These are phyloP conservation scores for Lasiodiplodia sp. DNA, from an alignment of 2,329 filamentous ascomycete species.

Conservation along the genomic window DNA sequence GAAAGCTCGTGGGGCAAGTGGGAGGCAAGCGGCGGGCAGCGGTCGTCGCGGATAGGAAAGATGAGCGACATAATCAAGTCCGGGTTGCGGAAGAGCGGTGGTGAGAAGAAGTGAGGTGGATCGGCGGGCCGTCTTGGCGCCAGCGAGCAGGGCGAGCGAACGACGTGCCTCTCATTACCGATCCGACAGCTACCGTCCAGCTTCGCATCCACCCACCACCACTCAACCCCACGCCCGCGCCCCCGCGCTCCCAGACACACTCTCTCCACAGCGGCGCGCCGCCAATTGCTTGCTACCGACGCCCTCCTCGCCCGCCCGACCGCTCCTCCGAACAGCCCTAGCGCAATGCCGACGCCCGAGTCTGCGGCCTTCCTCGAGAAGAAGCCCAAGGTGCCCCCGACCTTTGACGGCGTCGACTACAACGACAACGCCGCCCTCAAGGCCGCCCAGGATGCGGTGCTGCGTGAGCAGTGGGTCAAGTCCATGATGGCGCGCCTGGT, in stretches of 20 bases:
- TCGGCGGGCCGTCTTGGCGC: constrained; percentile 25
- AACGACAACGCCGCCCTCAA: constrained; percentile 83
- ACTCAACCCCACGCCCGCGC: not conserved
- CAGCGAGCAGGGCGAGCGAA: constrained; percentile 13
- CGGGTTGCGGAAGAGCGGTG: constrained; percentile 26
- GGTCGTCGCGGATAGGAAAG: constrained; percentile 9
- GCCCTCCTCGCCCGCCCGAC: not conserved
- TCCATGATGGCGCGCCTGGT: constrained; percentile 89
- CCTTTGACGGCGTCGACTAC: constrained; percentile 87
- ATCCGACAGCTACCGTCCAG: constrained; percentile 7
- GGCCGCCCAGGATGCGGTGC: constrained; percentile 80
- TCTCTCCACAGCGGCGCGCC: constrained; percentile 10
- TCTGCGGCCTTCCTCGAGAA: constrained; percentile 81
- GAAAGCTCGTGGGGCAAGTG: constrained; percentile 38
- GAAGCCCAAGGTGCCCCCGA: constrained; percentile 82
- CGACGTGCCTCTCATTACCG: constrained; percentile 25
- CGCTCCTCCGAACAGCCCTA: constrained; percentile 24
- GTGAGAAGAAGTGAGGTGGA: not conserved
- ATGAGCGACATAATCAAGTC: constrained; percentile 23
- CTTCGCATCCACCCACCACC: constrained; percentile 8
- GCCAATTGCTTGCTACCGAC: constrained; percentile 3
- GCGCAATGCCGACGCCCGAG: constrained; percentile 80
- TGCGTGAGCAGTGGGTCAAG: constrained; percentile 87
- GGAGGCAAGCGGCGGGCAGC: constrained; percentile 29
- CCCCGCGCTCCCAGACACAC: constrained; percentile 2